A percentile compares a stretch with the other conserved stretches of the same genome.
phyloP scores from a whole-genome alignment of 305 asterid genomes.

The Fraxinus velutina region DNA sequence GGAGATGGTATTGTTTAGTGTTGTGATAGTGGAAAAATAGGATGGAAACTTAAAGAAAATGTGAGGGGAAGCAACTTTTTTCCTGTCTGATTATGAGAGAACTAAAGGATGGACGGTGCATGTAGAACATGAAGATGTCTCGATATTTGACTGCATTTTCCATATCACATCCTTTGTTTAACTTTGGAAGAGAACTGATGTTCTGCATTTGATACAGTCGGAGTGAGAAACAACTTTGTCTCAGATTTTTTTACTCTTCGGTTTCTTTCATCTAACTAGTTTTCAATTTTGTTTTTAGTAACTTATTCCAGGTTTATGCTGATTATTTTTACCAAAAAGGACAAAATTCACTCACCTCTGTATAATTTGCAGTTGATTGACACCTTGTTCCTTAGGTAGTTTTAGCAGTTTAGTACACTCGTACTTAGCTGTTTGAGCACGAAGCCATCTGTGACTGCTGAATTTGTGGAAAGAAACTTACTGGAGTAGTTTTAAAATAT shows the following conservation, averaged over 20 bases:
- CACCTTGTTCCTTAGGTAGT: background rate
- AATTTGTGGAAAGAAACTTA: background rate
- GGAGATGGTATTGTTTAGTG: conserved; percentile 4
- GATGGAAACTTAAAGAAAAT: background rate
- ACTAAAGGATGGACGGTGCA: background rate
- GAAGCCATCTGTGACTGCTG: background rate
- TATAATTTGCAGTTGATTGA: background rate
- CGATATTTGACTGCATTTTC: background rate
- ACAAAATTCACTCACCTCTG: background rate
- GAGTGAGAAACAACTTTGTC: background rate
- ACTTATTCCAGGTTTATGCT: background rate
- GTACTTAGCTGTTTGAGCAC: background rate
- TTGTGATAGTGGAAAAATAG: background rate
- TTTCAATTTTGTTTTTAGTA: background rate
- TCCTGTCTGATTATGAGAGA: conserved; percentile 10
- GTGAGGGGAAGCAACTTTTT: background rate
- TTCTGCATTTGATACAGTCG: background rate
- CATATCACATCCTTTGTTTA: background rate
- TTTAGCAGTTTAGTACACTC: background rate
- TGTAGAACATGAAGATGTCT: background rate
- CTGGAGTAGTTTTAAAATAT: background rate
- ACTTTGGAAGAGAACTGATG: background rate
- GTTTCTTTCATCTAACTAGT: background rate
- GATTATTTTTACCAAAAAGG: background rate
- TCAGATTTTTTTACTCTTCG: background rate